Evolutionary conservation across 2,329 filamentous ascomycete genomes (phyloP), one percentile per base, ranked within the genome.

Genomic region (Albifimbria verrucaria): DNA sequence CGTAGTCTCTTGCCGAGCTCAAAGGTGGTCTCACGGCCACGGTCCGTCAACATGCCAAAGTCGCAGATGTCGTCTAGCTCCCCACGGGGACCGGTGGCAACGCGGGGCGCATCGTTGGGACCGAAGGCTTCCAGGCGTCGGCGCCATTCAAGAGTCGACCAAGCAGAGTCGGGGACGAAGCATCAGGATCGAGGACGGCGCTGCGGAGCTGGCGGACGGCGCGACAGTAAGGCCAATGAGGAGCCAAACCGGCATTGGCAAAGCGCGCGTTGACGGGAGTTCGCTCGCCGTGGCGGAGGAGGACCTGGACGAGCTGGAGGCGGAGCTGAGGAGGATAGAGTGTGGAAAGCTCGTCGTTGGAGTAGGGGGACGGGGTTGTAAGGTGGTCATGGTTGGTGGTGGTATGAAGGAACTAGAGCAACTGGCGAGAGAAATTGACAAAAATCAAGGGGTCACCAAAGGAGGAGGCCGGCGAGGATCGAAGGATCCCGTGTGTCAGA

Each of bases 181-280:
- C 61, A 18, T 68, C 63, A 50, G 74, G 70, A 53, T 77, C 72
- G 32, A 83, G 73, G 26, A 83, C 70, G 57, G 71, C 74, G 25
- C 74, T 73, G 55, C 72, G 83, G 67, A 97, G 80, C 59, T 87
- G 86, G 54, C 84, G 82, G 21, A 89, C 89, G 52, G 87, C 83
- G 59, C 83, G 82, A 74, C 94, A 99, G 73, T 97, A 97, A 2
- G 94, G 91, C 94, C 94, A 99, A 72, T 85, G 86, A 48, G 79
- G 67, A 43, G 74, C 68, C n/a, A 88, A 77, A 11, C 84, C 85
- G 47, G 83, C 82, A 73, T 93, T 94, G 66, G 89, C 83, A 69
- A 99, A 97, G 39, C 94, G 88, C n/a, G 89, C 81, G 53, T 85
- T 89, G 24, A 97, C 89, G 24, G 93, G 93, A 7, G 88, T 93